These are phyloP conservation scores for Beauveria pseudobassiana DNA, from an alignment of 2,329 filamentous ascomycete species.

Conservation along the genomic window DNA sequence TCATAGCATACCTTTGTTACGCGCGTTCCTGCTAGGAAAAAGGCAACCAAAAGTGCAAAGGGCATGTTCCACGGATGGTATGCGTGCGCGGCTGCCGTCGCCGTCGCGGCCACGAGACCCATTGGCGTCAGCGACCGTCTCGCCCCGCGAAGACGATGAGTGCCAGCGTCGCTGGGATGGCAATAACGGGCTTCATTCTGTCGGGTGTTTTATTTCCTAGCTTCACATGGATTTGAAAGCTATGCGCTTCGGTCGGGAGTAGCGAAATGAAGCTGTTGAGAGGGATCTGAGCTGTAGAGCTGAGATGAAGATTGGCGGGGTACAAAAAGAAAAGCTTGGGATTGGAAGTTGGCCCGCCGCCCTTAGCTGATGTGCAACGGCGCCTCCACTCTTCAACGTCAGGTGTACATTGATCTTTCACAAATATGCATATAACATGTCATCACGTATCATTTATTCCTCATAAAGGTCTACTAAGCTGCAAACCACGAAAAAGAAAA, in stretches of 20 bases:
- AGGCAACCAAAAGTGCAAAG: constrained; percentile 74
- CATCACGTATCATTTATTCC: background rate
- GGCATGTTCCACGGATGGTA: constrained; percentile 91
- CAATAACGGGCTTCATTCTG: constrained; percentile 50
- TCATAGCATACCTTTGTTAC: constrained; percentile 64
- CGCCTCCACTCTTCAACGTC: background rate
- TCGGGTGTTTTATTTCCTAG: background rate
- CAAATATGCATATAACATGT: background rate
- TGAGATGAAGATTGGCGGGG: background rate
- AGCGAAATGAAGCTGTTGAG: background rate
- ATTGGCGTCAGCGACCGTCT: constrained; percentile 71
- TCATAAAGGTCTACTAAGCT: background rate
- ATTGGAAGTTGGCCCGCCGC: background rate
- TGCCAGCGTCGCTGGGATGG: constrained; percentile 48
- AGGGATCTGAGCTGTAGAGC: background rate
- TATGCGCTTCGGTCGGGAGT: background rate
- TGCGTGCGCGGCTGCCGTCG: constrained; percentile 74
- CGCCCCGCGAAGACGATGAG: constrained; percentile 60
- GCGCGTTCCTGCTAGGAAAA: constrained; percentile 78
- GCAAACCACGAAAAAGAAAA: background rate
- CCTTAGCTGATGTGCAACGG: background rate
- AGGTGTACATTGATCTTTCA: background rate
- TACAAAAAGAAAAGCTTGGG: background rate
- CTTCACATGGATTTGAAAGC: background rate
- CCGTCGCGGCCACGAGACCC: constrained; percentile 63